phyloP scores from a whole-genome alignment of 768 basidiomycete species.

The Infundibulicybe gibba region DNA sequence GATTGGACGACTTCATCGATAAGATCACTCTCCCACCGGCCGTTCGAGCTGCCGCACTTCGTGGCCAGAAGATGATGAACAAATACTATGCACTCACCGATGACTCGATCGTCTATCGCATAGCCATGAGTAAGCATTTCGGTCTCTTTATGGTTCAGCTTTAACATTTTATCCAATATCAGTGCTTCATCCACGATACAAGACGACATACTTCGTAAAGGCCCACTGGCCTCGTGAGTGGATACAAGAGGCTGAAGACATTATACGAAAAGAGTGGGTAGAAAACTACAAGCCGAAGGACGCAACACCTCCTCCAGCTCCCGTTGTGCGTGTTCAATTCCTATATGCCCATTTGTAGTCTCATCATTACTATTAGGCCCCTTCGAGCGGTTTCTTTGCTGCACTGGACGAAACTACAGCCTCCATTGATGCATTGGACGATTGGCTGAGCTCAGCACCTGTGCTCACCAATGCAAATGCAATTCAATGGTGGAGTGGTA shows the following conservation, averaged over 20 bases:
- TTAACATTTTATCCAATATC: neutral
- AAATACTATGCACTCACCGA: no score
- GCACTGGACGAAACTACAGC: neutral
- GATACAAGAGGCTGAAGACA: neutral
- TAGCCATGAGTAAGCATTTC: conserved; percentile 20
- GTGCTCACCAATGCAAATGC: neutral
- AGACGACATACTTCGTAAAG: neutral
- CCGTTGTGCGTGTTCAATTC: neutral
- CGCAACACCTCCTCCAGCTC: neutral
- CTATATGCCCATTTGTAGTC: neutral
- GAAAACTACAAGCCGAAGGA: neutral
- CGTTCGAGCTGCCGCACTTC: conserved; percentile 16
- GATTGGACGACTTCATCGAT: conserved; percentile 13
- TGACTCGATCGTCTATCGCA: conserved; percentile 16
- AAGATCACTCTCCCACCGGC: conserved; percentile 1
- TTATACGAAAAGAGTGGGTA: neutral
- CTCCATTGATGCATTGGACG: neutral
- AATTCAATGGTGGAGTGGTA: neutral
- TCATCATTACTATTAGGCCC: neutral
- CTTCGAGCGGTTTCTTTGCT: neutral
- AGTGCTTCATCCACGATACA: neutral
- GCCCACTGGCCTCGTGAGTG: neutral
- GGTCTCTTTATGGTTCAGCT: neutral
- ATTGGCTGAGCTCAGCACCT: neutral
- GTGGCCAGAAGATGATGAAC: conserved; percentile 6